Evolutionary conservation across 2,329 filamentous ascomycete genomes (phyloP), one percentile per base, ranked within the genome.

Genomic region (Pseudodiploospora longispora): DNA sequence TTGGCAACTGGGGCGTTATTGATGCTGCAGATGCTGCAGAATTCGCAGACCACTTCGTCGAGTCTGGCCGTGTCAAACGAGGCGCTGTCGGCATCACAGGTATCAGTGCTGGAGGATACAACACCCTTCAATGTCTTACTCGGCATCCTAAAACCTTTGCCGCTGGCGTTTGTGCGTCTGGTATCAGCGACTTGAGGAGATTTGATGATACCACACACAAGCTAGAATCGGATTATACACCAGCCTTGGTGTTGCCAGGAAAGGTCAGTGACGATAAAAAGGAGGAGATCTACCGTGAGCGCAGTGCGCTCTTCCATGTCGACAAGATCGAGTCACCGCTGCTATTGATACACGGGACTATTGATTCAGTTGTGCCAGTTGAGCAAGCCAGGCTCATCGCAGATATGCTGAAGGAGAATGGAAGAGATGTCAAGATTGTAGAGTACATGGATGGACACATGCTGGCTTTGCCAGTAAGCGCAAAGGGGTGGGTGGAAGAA

Each of bases 281-380:
- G 45, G 59, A 66, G 9, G 54, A 53, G 10, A 61, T 73, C 4
- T 70, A 68, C 36, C 57, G 55, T 4, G 69, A 71, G 36, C 60
- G 75, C 9, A 77, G 74, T 44, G 72, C 75, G 0, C 56, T 74
- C 10, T 67, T 65, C 38, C 65, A 72, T 41, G 72, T 69, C 0
- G 61, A 67, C n/a, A 62, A 64, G 42, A 75, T 78, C 43, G 61
- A 59, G 34, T 60, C 69, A 2, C 74, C 75, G 1, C 53, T 82
- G 27, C 56, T 81, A 32, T 58, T 83, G n/a, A 51, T 82, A 5
- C 74, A 80, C 27, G 79, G 78, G 0, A 66, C 65, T 2, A 61
- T 61, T 4, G 80, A 83, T 51, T 71, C 69, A 35, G 69, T 82
- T 2, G 79, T 82, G 10, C 78, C 78, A 0, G 56, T 75, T n/a